Percentiles rank a stretch among this genome's conserved stretches.
Evolutionary conservation across 2,329 filamentous ascomycete species (phyloP).

Genomic region (Fusarium graminum): DNA sequence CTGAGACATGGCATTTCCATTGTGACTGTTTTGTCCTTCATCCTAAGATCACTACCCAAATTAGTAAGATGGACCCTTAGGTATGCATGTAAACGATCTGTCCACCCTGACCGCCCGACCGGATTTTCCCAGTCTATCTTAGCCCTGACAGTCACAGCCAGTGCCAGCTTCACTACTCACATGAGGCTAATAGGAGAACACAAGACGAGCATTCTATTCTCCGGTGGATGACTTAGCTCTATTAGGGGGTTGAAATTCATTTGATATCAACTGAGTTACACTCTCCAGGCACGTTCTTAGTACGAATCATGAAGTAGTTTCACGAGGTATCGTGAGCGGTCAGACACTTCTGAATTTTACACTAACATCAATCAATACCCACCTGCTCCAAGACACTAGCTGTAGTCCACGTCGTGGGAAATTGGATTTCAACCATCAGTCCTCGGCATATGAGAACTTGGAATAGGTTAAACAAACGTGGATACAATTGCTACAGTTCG

Average conservation of each 20-base stretch:
- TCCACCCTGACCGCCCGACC: conserved; percentile 43
- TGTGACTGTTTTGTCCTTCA: background rate
- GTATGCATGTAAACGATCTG: conserved; percentile 41
- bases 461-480: background rate
- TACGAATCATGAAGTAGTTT: background rate
- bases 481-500: too few relatives aligned
- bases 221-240: background rate
- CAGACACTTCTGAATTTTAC: background rate
- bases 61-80: conserved; percentile 18
- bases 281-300: background rate
- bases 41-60: background rate
- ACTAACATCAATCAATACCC: background rate
- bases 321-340: background rate
- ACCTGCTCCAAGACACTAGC: background rate
- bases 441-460: too few relatives aligned
- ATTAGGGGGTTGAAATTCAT: background rate
- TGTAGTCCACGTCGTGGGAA: background rate
- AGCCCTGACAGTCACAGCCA: conserved; percentile 9
- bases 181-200: background rate
- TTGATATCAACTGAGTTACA: background rate
- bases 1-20: background rate
- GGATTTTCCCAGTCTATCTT: conserved; percentile 28
- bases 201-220: background rate
- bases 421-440: background rate
- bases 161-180: background rate